phyloP scores from a whole-genome alignment of 257 asterid genomes.

The Nyctanthes arbortristis region DNA sequence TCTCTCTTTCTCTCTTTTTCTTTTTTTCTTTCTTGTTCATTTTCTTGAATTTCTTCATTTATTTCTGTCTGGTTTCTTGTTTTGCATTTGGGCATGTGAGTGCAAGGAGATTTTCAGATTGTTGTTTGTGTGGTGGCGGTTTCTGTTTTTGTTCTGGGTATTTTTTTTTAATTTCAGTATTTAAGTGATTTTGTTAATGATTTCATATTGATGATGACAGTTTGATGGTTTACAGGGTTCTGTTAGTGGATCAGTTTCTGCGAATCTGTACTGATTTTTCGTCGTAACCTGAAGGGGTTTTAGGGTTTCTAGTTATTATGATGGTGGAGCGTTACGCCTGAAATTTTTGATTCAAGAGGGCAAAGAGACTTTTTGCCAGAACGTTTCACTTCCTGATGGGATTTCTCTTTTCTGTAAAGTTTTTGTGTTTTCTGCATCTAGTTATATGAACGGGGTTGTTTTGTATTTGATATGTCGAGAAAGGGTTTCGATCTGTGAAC shows the following conservation, averaged over 20 bases:
- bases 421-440: not conserved
- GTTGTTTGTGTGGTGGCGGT: not conserved
- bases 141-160: not conserved
- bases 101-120: not conserved
- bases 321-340: not conserved
- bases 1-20: not conserved
- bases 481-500: not conserved
- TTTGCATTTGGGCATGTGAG: not conserved
- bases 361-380: not conserved
- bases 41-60: not conserved
- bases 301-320: not conserved
- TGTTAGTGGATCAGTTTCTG: not conserved
- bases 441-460: not conserved
- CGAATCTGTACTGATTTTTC: not conserved
- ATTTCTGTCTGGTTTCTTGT: not conserved
- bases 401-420: not conserved
- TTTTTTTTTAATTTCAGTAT: not conserved
- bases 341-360: not conserved
- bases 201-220: not conserved
- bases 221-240: not conserved
- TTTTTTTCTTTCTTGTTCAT: not conserved
- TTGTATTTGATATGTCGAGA: not conserved
- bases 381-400: too few species aligned
- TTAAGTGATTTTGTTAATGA: not conserved
- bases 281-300: not conserved